Base-by-base conservation (phyloP, 2,329 filamentous ascomycete species). In the Exophiala sp. region DNA sequence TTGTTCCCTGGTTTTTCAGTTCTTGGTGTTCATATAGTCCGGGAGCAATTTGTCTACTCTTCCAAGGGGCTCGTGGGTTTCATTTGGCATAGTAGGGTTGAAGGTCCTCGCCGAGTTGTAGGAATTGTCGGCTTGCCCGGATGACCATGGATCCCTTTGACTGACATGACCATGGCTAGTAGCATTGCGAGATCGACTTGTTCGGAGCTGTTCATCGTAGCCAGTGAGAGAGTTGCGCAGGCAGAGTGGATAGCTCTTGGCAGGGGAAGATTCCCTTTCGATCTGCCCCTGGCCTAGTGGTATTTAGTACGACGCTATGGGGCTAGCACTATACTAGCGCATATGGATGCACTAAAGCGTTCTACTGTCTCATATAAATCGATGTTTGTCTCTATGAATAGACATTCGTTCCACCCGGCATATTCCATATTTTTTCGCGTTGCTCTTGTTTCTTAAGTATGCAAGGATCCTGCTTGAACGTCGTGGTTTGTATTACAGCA, bases 181-280 rank as follows among this genome's bases (percentile, higher is more conserved):
- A 10, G 29, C 11, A 27, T 27, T 27, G 24, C 24, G 10, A 27
- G 24, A 27, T 27, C 5, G n/a, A n/a, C n/a, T n/a, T n/a, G n/a
- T n/a, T 10, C 24, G 24, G 24, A 27, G 10, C 24, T 10, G 24
- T 35, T n/a, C 6, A 6, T 18, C 11, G 16, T 13, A 35, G 16
- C 32, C 32, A 38, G 35, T 38, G 35, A 13, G 35, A 38, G 35
- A 19, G 35, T 8, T 38, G 29, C 11, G 11, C 29, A 7, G 29
- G 29, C 2, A 23, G 24, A 38, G 27, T 18, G 13, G 23, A 21
- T 16, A 32, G 18, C 27, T n/a, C 47, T 53, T 53, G 50, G 50
- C 50, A 53, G 50, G 50, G 50, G 50, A 49, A 32, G 43, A 29
- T 37, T 24, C 41, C 16, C 21, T 48, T 35, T 39, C n/a, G n/a